Conservation (phyloP, 768 basidiomycete genomes). For the Scleroderma bovista region DNA sequence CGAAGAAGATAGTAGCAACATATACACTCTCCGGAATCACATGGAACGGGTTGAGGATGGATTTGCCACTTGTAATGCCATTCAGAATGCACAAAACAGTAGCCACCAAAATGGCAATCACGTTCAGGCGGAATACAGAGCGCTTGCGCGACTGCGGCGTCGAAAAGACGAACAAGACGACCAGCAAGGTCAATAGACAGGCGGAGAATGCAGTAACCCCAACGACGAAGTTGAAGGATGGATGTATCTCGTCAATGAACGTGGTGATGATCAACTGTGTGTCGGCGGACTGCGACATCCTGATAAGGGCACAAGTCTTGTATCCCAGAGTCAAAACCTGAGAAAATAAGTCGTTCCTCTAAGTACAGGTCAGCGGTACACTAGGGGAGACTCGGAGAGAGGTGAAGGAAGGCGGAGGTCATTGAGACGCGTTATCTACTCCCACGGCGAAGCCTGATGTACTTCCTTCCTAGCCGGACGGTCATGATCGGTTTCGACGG, state of each 20-base stretch:
- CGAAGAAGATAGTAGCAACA: constrained; percentile 18
- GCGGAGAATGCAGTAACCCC: constrained; percentile 25
- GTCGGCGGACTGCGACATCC: not conserved
- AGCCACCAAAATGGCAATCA: constrained; percentile 17
- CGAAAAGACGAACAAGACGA: constrained; percentile 30
- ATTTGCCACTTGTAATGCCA: not conserved
- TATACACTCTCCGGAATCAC: constrained; percentile 11
- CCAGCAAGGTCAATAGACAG: constrained; percentile 29
- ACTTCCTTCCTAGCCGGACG: too few relatives aligned
- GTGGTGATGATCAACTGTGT: constrained; percentile 5
- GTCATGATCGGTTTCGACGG: too few relatives aligned
- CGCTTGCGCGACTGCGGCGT: constrained; percentile 20
- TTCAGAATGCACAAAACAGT: constrained; percentile 25
- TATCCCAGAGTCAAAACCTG: constrained; percentile 41
- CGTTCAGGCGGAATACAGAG: constrained; percentile 30
- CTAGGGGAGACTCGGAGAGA: too few relatives aligned
- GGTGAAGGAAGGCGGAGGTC: too few relatives aligned
- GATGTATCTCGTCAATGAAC: constrained; percentile 16
- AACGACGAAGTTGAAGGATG: constrained; percentile 17
- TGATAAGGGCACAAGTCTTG: not conserved
- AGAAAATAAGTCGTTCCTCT: too few relatives aligned
- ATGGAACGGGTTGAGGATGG: constrained; percentile 13
- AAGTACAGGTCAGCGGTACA: too few relatives aligned
- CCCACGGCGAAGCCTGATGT: too few relatives aligned
- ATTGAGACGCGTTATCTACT: too few relatives aligned